Evolutionary conservation across 1,139 yeast genomes (phyloP).

Genomic region (Meyerozyma carpophila): DNA sequence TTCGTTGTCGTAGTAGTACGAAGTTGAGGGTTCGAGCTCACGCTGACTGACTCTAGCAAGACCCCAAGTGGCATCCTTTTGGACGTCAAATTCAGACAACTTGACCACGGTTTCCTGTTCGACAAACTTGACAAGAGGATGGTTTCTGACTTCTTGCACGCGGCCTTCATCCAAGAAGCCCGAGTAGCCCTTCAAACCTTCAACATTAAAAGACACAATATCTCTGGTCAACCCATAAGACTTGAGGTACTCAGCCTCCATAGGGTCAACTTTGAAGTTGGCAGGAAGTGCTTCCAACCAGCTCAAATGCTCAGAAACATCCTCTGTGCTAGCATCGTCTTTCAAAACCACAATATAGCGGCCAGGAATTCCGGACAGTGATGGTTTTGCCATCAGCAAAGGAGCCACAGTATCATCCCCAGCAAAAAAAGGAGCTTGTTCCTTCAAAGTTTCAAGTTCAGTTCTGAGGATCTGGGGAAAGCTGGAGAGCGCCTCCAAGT

Average conservation of each 20-base stretch:
- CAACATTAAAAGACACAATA: conserved; percentile 3
- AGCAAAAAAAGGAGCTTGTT: conserved; percentile 1
- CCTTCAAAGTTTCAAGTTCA: conserved; percentile 1
- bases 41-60: conserved; percentile 33
- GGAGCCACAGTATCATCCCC: conserved; percentile 4
- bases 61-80: conserved; percentile 41
- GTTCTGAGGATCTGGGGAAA: conserved; percentile 7
- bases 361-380: conserved; percentile 9
- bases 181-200: conserved; percentile 23
- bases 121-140: conserved; percentile 28
- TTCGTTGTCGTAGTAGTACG: conserved; percentile 30
- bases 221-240: conserved; percentile 2
- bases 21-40: conserved; percentile 5
- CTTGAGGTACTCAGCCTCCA: conserved; percentile 3
- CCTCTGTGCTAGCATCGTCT: conserved; percentile 18
- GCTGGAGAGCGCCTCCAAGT: conserved; percentile 8
- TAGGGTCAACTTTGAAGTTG: conserved; percentile 4
- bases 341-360: conserved; percentile 34
- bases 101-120: conserved; percentile 31
- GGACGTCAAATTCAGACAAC: conserved; percentile 29
- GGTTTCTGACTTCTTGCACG: conserved; percentile 20
- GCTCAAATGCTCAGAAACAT: conserved; percentile 9
- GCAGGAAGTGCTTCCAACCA: conserved; percentile 10
- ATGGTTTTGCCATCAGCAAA: neutral
- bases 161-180: conserved; percentile 28